Evolutionary conservation across 2,329 filamentous ascomycete genomes (phyloP).

Genomic region (Beauveria bassiana): DNA sequence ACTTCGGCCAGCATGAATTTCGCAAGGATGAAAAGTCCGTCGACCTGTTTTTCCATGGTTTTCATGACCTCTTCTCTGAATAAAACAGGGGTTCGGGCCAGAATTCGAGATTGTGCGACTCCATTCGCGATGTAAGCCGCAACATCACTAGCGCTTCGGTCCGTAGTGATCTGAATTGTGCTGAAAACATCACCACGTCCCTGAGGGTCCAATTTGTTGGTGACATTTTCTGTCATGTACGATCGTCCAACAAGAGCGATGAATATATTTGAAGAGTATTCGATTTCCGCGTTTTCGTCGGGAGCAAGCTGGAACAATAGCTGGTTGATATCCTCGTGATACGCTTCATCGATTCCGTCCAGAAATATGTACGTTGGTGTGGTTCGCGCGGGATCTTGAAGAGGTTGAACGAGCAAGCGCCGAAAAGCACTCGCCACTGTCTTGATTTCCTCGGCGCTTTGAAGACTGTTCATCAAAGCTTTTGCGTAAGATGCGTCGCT

Average conservation of each 20-base stretch:
- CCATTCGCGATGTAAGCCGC: slow-evolving; percentile 33
- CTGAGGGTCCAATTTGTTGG: slow-evolving; percentile 25
- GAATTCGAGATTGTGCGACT: slow-evolving; percentile 29
- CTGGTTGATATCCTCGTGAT: slow-evolving; percentile 28
- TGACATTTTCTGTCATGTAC: slow-evolving; percentile 32
- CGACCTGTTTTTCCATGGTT: slow-evolving; percentile 33
- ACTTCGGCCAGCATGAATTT: slow-evolving; percentile 44
- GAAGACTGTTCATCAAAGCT: slow-evolving; percentile 26
- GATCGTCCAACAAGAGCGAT: slow-evolving; percentile 35
- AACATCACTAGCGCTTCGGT: slow-evolving; percentile 36
- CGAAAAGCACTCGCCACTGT: slow-evolving; percentile 37
- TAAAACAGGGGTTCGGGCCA: slow-evolving; percentile 24
- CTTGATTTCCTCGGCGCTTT: slow-evolving; percentile 32
- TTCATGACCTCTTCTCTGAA: slow-evolving; percentile 31
- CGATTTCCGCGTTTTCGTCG: slow-evolving; percentile 15
- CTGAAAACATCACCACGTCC: slow-evolving; percentile 25
- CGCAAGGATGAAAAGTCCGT: slow-evolving; percentile 41
- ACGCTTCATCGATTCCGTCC: slow-evolving; percentile 40
- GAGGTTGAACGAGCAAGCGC: slow-evolving; percentile 32
- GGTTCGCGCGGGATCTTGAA: slow-evolving; percentile 23
- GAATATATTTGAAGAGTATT: slow-evolving; percentile 22
- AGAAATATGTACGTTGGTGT: slow-evolving; percentile 35
- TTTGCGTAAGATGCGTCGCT: slow-evolving; percentile 37
- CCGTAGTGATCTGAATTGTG: slow-evolving; percentile 33
- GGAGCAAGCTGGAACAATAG: slow-evolving; percentile 29